These are phyloP conservation scores for Sonneratia alba DNA, from an alignment of 345 rosid genomes.

Conservation along the genomic window DNA sequence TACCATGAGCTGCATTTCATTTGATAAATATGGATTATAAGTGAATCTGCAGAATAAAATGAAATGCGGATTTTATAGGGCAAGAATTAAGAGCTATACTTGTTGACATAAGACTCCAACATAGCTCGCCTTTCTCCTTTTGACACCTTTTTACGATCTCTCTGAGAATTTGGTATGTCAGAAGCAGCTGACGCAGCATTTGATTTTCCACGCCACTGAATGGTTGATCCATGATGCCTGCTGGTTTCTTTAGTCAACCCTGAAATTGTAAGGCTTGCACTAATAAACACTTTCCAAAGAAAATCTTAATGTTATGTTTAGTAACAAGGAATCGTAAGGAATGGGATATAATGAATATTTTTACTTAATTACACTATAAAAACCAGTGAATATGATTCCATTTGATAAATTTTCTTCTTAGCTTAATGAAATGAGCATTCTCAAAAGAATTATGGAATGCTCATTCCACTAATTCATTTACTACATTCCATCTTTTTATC, in stretches of 20 bases:
- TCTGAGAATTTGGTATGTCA: slow-evolving; percentile 14
- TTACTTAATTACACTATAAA: too few relatives aligned
- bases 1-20: not conserved
- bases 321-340: too few relatives aligned
- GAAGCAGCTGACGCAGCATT: slow-evolving; percentile 32
- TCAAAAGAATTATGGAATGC: too few relatives aligned
- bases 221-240: slow-evolving; percentile 11
- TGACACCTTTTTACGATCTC: slow-evolving; percentile 20
- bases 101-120: slow-evolving; percentile 32
- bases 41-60: not conserved
- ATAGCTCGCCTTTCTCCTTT: slow-evolving; percentile 32
- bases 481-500: too few relatives aligned
- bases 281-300: not conserved
- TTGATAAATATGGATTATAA: not conserved
- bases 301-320: not conserved
- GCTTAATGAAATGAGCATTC: too few relatives aligned
- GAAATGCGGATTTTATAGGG: not conserved
- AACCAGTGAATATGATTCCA: too few relatives aligned
- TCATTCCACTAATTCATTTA: too few relatives aligned
- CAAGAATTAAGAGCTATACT: slow-evolving; percentile 14
- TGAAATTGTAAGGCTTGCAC: not conserved
- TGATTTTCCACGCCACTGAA: slow-evolving; percentile 24
- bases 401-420: too few relatives aligned
- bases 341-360: too few relatives aligned
- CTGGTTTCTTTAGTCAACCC: slow-evolving; percentile 4